phyloP scores from a whole-genome alignment of 2,329 filamentous ascomycete species.

The Phaeoacremonium minimum region DNA sequence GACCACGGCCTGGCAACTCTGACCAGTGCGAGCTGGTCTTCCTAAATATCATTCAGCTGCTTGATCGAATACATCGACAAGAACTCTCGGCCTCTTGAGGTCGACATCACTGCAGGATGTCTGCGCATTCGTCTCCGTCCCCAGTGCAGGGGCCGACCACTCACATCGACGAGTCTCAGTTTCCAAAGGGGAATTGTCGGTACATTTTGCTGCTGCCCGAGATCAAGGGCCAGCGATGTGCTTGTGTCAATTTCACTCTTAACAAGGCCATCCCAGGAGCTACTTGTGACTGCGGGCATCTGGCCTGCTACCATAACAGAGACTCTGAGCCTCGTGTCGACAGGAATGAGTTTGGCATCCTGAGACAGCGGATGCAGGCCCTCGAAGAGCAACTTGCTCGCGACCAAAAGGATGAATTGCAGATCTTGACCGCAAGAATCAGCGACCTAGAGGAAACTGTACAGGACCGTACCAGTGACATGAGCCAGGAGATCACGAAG shows the following conservation, averaged over 20 bases:
- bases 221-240: slow-evolving; percentile 54
- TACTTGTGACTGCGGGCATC: slow-evolving; percentile 54
- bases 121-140: slow-evolving; percentile 21
- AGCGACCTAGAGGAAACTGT: slow-evolving; percentile 49
- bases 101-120: slow-evolving; percentile 14
- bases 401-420: slow-evolving; percentile 22
- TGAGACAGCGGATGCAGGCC: slow-evolving; percentile 29
- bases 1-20: too few species aligned
- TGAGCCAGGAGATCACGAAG: slow-evolving; percentile 47
- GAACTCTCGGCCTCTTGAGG: too few species aligned
- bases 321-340: slow-evolving; percentile 38
- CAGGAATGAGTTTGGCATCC: slow-evolving; percentile 40
- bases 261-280: slow-evolving; percentile 50
- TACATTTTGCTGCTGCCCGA: slow-evolving; percentile 55
- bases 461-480: slow-evolving; percentile 47
- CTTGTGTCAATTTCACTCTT: slow-evolving; percentile 52
- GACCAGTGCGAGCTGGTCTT: too few species aligned
- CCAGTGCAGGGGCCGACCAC: slow-evolving; percentile 18
- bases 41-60: too few species aligned
- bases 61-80: too few species aligned
- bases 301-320: slow-evolving; percentile 54
- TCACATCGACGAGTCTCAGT: slow-evolving; percentile 35
- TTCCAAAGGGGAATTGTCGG: slow-evolving; percentile 55
- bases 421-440: slow-evolving; percentile 36
- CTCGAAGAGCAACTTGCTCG: slow-evolving; percentile 7